phyloP scores from a whole-genome alignment of 2,329 filamentous ascomycete species.

The Hymenoscyphus fructigenus region DNA sequence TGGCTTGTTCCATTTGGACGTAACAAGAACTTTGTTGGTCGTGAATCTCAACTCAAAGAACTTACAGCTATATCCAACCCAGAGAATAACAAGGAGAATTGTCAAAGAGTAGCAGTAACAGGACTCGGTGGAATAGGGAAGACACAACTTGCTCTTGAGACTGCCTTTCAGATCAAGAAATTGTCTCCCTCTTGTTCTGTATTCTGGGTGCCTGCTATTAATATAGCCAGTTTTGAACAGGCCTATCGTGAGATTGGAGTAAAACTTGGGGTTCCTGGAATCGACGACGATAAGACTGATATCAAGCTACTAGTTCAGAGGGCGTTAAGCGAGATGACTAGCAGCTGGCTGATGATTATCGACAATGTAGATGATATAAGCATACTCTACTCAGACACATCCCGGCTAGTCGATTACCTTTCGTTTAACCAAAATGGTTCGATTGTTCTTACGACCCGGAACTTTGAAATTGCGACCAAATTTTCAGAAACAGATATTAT shows the following conservation, averaged over 20 bases:
- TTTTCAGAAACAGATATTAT: slow-evolving; percentile 11
- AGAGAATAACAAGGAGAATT: slow-evolving; percentile 1
- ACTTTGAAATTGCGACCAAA: slow-evolving; percentile 10
- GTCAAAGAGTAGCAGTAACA: slow-evolving; percentile 5
- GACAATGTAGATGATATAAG: slow-evolving; percentile 45
- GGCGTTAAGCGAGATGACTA: background rate
- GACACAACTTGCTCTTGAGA: slow-evolving; percentile 6
- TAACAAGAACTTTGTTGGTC: slow-evolving; percentile 6
- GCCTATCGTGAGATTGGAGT: slow-evolving; percentile 1
- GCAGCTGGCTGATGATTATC: slow-evolving; percentile 34
- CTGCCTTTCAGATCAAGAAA: background rate
- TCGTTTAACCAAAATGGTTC: slow-evolving; percentile 9
- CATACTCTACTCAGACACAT: background rate
- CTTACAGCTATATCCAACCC: background rate
- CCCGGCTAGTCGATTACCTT: slow-evolving; percentile 14
- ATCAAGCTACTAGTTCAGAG: background rate
- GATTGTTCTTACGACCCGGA: slow-evolving; percentile 18
- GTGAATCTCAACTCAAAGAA: background rate
- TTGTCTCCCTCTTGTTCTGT: background rate
- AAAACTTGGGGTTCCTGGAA: slow-evolving; percentile 2
- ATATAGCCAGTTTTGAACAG: background rate
- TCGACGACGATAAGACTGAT: slow-evolving; percentile 4
- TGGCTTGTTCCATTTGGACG: slow-evolving; percentile 31
- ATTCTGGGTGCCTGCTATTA: slow-evolving; percentile 5
- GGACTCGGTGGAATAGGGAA: slow-evolving; percentile 8